Percentiles rank a stretch among this genome's conserved stretches.
Conservation (phyloP, 352 stramenopile genomes). For the Phytophthora kernoviae region DNA sequence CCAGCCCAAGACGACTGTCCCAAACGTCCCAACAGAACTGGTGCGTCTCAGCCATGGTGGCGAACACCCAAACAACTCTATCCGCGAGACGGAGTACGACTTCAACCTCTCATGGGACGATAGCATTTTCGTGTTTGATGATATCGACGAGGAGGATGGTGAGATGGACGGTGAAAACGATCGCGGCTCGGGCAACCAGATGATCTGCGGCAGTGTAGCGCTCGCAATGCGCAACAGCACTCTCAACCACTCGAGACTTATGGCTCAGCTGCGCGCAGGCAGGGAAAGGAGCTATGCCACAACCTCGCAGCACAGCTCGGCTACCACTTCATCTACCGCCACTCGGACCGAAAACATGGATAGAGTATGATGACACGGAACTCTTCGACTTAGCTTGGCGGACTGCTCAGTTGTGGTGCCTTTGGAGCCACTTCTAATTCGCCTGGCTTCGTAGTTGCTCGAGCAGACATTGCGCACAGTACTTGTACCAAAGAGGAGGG, state of each 20-base stretch:
- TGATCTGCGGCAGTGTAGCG: slow-evolving; percentile 52
- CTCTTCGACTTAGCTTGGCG: slow-evolving; percentile 10
- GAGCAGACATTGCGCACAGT: slow-evolving; percentile 14
- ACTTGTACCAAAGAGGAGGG: slow-evolving; percentile 10
- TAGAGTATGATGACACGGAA: slow-evolving; percentile 59
- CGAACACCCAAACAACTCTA: slow-evolving; percentile 77
- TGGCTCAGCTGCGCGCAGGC: slow-evolving; percentile 54
- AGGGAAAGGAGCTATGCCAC: slow-evolving; percentile 26
- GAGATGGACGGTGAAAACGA: slow-evolving; percentile 44
- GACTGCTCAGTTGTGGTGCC: slow-evolving; percentile 16
- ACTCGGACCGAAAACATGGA: slow-evolving; percentile 65
- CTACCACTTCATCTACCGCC: slow-evolving; percentile 29
- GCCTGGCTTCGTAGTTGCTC: slow-evolving; percentile 13
- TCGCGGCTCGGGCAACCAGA: slow-evolving; percentile 31
- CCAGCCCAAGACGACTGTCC: slow-evolving; percentile 54
- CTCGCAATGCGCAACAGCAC: slow-evolving; percentile 54
- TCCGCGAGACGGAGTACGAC: slow-evolving; percentile 83
- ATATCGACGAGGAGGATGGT: slow-evolving; percentile 50
- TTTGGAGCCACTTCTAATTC: slow-evolving; percentile 11
- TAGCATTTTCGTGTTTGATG: slow-evolving; percentile 75
- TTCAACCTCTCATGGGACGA: slow-evolving; percentile 76
- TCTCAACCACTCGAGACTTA: slow-evolving; percentile 68
- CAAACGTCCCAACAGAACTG: slow-evolving; percentile 58
- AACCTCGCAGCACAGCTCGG: slow-evolving; percentile 25
- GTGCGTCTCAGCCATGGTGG: slow-evolving; percentile 63